Percentiles rank a stretch among this genome's conserved stretches.
phyloP scores from a whole-genome alignment of 2,329 filamentous ascomycete genomes.

The Acephala macrosclerotiorum region DNA sequence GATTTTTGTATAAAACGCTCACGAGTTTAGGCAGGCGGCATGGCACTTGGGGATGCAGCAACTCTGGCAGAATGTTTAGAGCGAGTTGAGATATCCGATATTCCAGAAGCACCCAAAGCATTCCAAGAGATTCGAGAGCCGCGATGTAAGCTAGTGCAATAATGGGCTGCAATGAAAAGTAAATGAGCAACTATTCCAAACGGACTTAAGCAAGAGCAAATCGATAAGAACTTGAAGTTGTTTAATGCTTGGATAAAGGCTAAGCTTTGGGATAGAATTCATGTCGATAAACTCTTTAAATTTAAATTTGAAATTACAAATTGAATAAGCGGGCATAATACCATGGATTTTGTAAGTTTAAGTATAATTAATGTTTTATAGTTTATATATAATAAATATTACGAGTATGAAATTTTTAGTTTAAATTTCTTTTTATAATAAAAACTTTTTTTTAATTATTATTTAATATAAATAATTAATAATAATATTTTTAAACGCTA shows the following conservation, averaged over 20 bases:
- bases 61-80: constrained; percentile 21
- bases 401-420: too few relatives aligned
- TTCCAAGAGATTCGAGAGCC: constrained; percentile 18
- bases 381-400: too few relatives aligned
- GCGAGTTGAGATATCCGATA: constrained; percentile 5
- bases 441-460: too few relatives aligned
- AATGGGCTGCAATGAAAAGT: constrained; percentile 21
- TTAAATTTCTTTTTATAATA: too few relatives aligned
- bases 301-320: not conserved
- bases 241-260: constrained; percentile 20
- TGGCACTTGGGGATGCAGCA: constrained; percentile 20
- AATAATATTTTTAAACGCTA: too few relatives aligned
- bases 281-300: constrained; percentile 16
- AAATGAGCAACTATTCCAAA: constrained; percentile 16
- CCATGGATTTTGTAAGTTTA: not conserved
- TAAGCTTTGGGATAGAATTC: constrained; percentile 13
- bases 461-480: too few relatives aligned
- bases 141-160: constrained; percentile 18
- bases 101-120: constrained; percentile 14
- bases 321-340: not conserved
- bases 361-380: too few relatives aligned
- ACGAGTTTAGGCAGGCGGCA: constrained; percentile 18
- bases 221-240: constrained; percentile 14
- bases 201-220: constrained; percentile 15
- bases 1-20: not conserved